Evolutionary conservation across 169 alveolate species (phyloP).

Genomic region (Plasmodium vivax): DNA sequence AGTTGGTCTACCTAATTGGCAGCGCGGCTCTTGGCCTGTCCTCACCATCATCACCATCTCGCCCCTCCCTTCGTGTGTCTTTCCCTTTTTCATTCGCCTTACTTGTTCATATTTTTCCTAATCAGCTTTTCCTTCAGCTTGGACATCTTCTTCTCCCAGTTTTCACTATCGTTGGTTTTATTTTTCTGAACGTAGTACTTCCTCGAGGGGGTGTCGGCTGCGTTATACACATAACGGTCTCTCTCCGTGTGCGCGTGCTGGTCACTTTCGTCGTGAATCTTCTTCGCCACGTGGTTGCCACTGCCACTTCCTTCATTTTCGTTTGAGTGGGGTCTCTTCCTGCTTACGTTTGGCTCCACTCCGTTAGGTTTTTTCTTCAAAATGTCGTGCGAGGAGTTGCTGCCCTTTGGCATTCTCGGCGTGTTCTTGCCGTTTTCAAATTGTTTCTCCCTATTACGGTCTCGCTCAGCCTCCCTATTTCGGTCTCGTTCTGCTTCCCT

Average conservation of each 20-base stretch:
- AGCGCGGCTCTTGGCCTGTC: background rate
- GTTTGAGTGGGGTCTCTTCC: conserved; percentile 18
- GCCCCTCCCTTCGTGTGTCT: background rate
- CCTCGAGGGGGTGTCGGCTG: conserved; percentile 12
- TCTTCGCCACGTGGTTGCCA: conserved; percentile 11
- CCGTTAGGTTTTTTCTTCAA: conserved; percentile 18
- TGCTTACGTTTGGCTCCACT: conserved; percentile 1
- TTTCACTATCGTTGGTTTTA: conserved; percentile 44
- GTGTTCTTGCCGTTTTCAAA: background rate
- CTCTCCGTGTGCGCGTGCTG: conserved; percentile 14
- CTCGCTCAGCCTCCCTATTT: background rate
- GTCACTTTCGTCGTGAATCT: conserved; percentile 3
- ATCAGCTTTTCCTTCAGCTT: conserved; percentile 58
- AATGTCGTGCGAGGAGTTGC: background rate
- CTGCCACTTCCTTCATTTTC: conserved; percentile 31
- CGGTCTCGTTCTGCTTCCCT: conserved; percentile 3
- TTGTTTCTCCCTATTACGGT: background rate
- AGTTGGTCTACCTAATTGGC: background rate
- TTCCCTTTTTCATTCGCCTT: background rate
- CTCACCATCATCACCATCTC: background rate
- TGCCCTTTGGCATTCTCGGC: background rate
- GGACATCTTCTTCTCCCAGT: conserved; percentile 74
- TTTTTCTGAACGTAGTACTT: conserved; percentile 3
- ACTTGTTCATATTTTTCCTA: conserved; percentile 39
- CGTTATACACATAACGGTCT: conserved; percentile 20